Base-by-base conservation (phyloP, 208 protist species). In the Tritrichomonas musculus region DNA sequence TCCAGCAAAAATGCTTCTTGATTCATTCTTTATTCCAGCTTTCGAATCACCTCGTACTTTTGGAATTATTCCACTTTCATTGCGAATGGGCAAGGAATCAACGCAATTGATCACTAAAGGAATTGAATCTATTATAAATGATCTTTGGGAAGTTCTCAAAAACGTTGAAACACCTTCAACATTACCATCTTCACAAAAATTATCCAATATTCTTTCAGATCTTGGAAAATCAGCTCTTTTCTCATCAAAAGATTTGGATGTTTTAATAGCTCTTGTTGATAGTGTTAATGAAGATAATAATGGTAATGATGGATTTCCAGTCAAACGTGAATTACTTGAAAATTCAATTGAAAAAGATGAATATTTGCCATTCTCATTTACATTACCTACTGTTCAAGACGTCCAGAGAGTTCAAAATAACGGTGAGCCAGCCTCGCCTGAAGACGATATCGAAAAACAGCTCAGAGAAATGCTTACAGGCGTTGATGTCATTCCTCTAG, bases 171-270 rank as follows among this genome's bases (percentile, higher is more conserved):
- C 25, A 2, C 9, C 73, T 13, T 49, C 73, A 1, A 11, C 36
- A 53, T n/a, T 84, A 22, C 44, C 44, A 22, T 84, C 73, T 13
- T 33, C 73, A n/a, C 17, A 84, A n/a, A 49, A 53, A 20, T 20
- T 84, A 8, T 47, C 73, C 2, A 53, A 49, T 1, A 84, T 84
- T 53, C 44, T 84, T 20, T 44, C 73, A 84, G 73, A 84, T 53
- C 73, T 84, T 84, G 73, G 73, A 11, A 84, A 84, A n/a, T 53
- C 73, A 47, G 73, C 73, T 20, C 73, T 84, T 44, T 84, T 84
- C 22, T 47, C 73, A 33, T 39, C 5, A 11, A n/a, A 84, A n/a
- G 73, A 84, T 84, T 44, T 84, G 49, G 41, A 27, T 47, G 14
- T 53, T 53, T n/a, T 84, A 4, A 53, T 20, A 25, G 41, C 11